Evolutionary conservation across 345 rosid genomes (phyloP).

Genomic region (Salix suchowensis): DNA sequence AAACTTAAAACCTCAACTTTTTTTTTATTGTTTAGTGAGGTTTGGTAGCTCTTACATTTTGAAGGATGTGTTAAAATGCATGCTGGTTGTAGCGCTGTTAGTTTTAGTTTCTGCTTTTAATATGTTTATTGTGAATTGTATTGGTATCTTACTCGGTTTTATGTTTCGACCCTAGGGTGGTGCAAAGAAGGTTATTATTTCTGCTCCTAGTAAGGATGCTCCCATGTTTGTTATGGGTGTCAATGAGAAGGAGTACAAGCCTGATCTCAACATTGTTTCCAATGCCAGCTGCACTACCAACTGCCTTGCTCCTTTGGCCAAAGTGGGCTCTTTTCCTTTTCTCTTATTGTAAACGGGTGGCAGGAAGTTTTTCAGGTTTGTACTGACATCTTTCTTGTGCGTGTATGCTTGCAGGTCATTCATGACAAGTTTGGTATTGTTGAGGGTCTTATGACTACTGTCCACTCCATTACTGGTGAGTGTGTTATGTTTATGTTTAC

Average conservation of each 20-base stretch:
- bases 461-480: slow-evolving; percentile 61
- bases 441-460: slow-evolving; percentile 81
- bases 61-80: neutral
- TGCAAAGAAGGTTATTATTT: slow-evolving; percentile 61
- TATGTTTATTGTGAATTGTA: neutral
- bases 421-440: slow-evolving; percentile 58
- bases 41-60: no score
- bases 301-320: slow-evolving; percentile 72
- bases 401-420: slow-evolving; percentile 36
- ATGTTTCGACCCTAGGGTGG: slow-evolving; percentile 39
- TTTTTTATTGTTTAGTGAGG: no score
- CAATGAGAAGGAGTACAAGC: slow-evolving; percentile 52
- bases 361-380: neutral
- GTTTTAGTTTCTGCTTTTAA: neutral
- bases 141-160: neutral
- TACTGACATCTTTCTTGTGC: no score
- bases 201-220: slow-evolving; percentile 64
- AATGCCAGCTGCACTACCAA: slow-evolving; percentile 83
- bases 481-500: neutral
- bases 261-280: slow-evolving; percentile 48
- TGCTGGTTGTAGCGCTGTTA: neutral
- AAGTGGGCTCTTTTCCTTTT: slow-evolving; percentile 28
- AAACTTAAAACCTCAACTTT: no score
- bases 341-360: no score
- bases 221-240: slow-evolving; percentile 78